Evolutionary conservation across 345 rosid species (phyloP).

Genomic region (Draba incana): DNA sequence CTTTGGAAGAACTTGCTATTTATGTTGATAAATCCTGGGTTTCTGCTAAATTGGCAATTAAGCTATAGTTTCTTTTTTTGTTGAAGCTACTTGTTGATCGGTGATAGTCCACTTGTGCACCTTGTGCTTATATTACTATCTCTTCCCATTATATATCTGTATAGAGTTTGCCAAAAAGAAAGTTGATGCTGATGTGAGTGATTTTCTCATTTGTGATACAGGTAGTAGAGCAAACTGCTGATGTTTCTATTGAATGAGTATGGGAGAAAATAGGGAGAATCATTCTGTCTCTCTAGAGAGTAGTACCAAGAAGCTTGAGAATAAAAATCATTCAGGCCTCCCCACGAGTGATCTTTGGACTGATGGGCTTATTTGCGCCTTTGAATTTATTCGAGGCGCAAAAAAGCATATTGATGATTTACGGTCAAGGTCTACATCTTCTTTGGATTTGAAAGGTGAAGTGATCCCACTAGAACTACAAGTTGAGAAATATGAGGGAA

Average conservation of each 20-base stretch:
- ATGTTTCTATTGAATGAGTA: not conserved
- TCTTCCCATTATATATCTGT: not conserved
- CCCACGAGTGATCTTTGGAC: slow-evolving; percentile 70
- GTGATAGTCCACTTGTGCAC: slow-evolving; percentile 5
- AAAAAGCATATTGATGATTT: slow-evolving; percentile 35
- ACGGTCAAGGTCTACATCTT: slow-evolving; percentile 42
- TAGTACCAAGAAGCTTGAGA: slow-evolving; percentile 33
- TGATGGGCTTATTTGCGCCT: slow-evolving; percentile 91
- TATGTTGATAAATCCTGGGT: not conserved
- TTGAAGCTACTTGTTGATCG: not conserved
- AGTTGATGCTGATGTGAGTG: slow-evolving; percentile 4
- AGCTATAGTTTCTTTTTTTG: not conserved
- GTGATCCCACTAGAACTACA: slow-evolving; percentile 46
- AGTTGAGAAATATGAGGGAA: slow-evolving; percentile 55
- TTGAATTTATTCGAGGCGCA: slow-evolving; percentile 63
- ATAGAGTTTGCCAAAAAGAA: not conserved
- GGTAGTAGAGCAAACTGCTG: slow-evolving; percentile 8
- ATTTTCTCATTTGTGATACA: not conserved
- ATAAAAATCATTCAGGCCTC: slow-evolving; percentile 26
- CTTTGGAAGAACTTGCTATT: not conserved
- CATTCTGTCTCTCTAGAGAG: slow-evolving; percentile 31
- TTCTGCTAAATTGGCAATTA: not conserved
- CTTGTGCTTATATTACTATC: not conserved
- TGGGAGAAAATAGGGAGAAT: slow-evolving; percentile 24
- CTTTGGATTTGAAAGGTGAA: slow-evolving; percentile 45